Base-by-base conservation (phyloP, 495 filamentous ascomycete species). In the Penicillium canariense region DNA sequence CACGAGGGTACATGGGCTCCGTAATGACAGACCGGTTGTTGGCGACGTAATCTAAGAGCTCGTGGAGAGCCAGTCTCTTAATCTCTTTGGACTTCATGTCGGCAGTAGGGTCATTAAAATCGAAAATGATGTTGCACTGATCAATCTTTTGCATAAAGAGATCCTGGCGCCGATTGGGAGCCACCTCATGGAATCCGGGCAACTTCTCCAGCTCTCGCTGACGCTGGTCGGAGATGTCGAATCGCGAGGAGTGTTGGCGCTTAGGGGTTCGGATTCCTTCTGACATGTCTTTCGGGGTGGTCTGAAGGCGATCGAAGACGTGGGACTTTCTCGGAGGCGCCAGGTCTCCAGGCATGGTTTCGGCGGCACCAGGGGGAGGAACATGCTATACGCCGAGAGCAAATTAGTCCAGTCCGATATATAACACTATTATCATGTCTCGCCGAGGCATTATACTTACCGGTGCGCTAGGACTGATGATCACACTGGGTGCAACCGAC, bases 71-170 rank as follows among this genome's bases (percentile, higher is more conserved):
- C 65, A 99, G 74, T 61, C 94, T 84, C 80, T 99, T 99, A 79
- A 99, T 97, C 74, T 99, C 94, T 71, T 99, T 99, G n/a, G 93
- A 96, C 70, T 97, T 97, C 93, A 97, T 97, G 63, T 99, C 94
- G 48, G 86, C 92, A 55, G 90, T 95, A 34, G 95, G 91, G 66
- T 99, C 94, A 71, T 97, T 99, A 77, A 99, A 99, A 71, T 99
- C 94, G 65, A 99, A 99, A 61, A 99, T 99, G 73, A 99, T 95
- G 66, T 99, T 99, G 78, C 94, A 99, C 72, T 99, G 94, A 65
- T 97, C 94, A 64, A 99, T 95, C 81, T 99, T 99, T 70, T 97
- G 91, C 93, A 99, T 96, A 76, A 99, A 99, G 15, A 99, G 81
- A 38, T 97, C 94, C 75, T 99, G 93, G 48, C 94, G 87, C 31